Conservation (phyloP, 2,329 filamentous ascomycete genomes). For the Lecanicillium sp. region DNA sequence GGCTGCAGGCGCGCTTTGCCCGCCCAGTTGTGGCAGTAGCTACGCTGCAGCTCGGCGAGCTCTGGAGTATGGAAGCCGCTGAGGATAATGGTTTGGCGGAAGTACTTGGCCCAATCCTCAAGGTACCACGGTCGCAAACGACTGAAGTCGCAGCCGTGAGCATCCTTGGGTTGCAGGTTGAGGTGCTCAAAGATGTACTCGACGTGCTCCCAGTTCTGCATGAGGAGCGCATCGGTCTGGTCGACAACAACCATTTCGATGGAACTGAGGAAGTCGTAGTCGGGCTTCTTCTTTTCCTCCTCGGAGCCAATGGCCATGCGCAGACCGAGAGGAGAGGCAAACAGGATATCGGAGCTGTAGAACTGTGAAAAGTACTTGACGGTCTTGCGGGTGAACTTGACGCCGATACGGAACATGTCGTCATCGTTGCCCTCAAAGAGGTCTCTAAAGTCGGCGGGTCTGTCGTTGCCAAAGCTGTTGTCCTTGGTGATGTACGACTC, state of each 20-base stretch:
- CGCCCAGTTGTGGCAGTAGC: constrained; percentile 70
- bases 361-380: constrained; percentile 93
- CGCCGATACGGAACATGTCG: constrained; percentile 91
- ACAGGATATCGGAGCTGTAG: constrained; percentile 91
- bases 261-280: constrained; percentile 88
- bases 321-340: constrained; percentile 84
- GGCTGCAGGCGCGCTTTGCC: constrained; percentile 71
- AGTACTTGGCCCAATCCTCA: constrained; percentile 72
- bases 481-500: constrained; percentile 71
- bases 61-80: constrained; percentile 84
- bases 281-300: constrained; percentile 53
- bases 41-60: constrained; percentile 71
- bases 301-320: constrained; percentile 85
- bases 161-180: constrained; percentile 82
- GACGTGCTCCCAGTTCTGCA: constrained; percentile 98
- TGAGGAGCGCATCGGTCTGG: constrained; percentile 85
- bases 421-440: constrained; percentile 94
- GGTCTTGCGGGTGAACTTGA: constrained; percentile 95
- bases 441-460: constrained; percentile 80
- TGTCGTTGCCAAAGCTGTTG: constrained; percentile 59
- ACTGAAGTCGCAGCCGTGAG: constrained; percentile 89
- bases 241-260: constrained; percentile 88
- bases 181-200: constrained; percentile 88
- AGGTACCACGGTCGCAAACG: constrained; percentile 88
- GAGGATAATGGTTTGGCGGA: constrained; percentile 80